phyloP scores from a whole-genome alignment of 2,329 filamentous ascomycete genomes.

The Sclerotiophoma versabilis region DNA sequence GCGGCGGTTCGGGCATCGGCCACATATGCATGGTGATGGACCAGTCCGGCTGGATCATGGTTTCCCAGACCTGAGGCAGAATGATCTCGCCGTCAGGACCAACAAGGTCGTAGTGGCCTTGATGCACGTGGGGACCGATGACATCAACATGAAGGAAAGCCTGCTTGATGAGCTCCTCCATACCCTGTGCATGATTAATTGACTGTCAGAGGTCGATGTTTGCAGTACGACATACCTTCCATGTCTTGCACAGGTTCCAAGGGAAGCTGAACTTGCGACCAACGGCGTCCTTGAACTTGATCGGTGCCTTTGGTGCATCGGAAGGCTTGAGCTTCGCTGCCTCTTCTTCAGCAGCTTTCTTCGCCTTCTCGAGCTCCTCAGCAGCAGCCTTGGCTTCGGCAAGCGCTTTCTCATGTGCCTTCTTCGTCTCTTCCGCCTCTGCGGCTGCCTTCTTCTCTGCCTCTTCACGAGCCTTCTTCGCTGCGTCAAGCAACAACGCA shows the following conservation, averaged over 20 bases:
- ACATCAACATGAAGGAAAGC: constrained; percentile 57
- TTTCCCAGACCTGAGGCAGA: constrained; percentile 58
- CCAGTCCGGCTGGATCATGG: constrained; percentile 57
- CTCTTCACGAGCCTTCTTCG: constrained; percentile 41
- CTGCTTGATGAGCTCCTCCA: constrained; percentile 59
- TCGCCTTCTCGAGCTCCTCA: constrained; percentile 56
- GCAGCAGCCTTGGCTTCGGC: constrained; percentile 53
- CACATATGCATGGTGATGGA: constrained; percentile 59
- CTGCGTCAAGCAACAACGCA: constrained; percentile 37
- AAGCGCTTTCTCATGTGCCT: constrained; percentile 58
- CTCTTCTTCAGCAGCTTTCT: constrained; percentile 57
- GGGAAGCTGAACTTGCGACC: constrained; percentile 42
- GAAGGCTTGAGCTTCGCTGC: constrained; percentile 52
- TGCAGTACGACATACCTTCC: constrained; percentile 54
- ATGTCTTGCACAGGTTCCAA: constrained; percentile 37
- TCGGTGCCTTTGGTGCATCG: constrained; percentile 56
- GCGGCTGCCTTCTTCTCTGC: constrained; percentile 41
- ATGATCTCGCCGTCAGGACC: constrained; percentile 59
- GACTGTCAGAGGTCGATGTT: constrained; percentile 67
- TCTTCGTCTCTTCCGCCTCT: constrained; percentile 49
- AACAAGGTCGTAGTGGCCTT: constrained; percentile 57
- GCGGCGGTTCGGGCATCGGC: constrained; percentile 51
- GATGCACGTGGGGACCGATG: constrained; percentile 55
- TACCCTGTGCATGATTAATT: constrained; percentile 60
- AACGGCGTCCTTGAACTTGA: constrained; percentile 43